Percentiles rank a stretch among this genome's conserved stretches.
Evolutionary conservation across 441 rosid genomes (phyloP).

Genomic region (Gossypium laxum): DNA sequence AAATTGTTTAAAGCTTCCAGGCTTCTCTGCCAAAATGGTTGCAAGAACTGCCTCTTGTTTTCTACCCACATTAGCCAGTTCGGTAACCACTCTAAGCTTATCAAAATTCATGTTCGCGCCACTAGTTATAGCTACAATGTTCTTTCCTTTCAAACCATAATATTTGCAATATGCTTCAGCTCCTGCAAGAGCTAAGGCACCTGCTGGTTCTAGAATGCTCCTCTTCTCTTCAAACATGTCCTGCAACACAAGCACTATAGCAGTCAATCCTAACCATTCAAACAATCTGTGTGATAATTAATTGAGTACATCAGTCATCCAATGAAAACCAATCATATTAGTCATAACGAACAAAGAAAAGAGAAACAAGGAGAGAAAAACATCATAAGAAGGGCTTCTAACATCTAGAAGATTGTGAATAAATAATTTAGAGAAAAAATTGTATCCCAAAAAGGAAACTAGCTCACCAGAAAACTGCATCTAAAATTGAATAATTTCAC

Average conservation of each 20-base stretch:
- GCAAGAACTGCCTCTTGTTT: conserved; percentile 86
- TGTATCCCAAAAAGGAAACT: not conserved
- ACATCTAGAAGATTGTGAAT: not conserved
- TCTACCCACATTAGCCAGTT: conserved; percentile 93
- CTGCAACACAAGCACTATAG: conserved; percentile 29
- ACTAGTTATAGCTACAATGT: conserved; percentile 76
- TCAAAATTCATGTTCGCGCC: conserved; percentile 98
- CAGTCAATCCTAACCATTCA: not conserved
- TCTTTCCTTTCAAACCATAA: conserved; percentile 56
- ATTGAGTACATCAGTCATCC: not conserved
- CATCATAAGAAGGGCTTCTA: not conserved
- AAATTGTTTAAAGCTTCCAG: conserved; percentile 75
- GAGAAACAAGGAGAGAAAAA: not conserved
- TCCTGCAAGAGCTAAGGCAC: conserved; percentile 95
- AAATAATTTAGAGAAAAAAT: not conserved
- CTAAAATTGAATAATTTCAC: not conserved
- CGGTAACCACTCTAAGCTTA: conserved; percentile 81
- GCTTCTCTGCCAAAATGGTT: conserved; percentile 63
- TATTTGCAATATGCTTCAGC: conserved; percentile 96
- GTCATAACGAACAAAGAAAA: not conserved
- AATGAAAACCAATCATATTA: not conserved
- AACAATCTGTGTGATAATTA: not conserved
- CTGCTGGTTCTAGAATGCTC: conserved; percentile 95
- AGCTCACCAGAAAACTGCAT: not conserved
- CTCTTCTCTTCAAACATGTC: conserved; percentile 97